Evolutionary conservation across 106 monocot species (phyloP).

Genomic region (Acorus calamus): DNA sequence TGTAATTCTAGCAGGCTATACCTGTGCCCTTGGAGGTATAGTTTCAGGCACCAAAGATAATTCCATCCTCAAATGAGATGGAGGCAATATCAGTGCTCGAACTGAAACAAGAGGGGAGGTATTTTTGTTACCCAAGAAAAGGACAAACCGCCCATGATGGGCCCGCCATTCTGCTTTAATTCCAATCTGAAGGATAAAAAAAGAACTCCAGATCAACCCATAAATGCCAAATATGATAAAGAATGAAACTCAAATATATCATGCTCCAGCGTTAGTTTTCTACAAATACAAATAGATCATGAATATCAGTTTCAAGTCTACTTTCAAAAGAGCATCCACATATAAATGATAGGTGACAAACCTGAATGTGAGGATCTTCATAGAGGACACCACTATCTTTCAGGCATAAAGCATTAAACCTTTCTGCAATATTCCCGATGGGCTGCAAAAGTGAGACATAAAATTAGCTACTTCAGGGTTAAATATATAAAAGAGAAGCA

Average conservation of each 20-base stretch:
- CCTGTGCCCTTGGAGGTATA: conserved; percentile 99
- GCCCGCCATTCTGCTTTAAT: conserved; percentile 90
- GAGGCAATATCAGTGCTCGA: conserved; percentile 66
- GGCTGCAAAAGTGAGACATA: conserved; percentile 47
- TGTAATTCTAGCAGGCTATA: conserved; percentile 1
- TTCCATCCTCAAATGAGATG: conserved; percentile 74
- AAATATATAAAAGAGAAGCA: conserved; percentile 1
- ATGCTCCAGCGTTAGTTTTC: too few species aligned
- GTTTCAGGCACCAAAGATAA: conserved; percentile 79
- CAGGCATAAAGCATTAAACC: conserved; percentile 68
- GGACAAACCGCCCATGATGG: conserved; percentile 75
- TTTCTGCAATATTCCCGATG: conserved; percentile 68
- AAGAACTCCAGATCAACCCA: neutral
- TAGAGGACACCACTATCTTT: conserved; percentile 96
- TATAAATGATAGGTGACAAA: conserved; percentile 11
- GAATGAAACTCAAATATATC: too few species aligned
- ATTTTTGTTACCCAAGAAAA: conserved; percentile 96
- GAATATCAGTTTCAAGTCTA: neutral
- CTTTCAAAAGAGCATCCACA: neutral
- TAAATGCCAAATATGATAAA: neutral
- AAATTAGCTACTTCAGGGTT: conserved; percentile 1
- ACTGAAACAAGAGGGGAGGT: conserved; percentile 76
- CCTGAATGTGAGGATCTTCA: conserved; percentile 96
- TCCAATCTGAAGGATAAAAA: conserved; percentile 51
- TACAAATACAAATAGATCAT: too few species aligned